These are phyloP conservation scores for Leccinum subgranulosum DNA, from an alignment of 768 basidiomycete genomes.

Conservation along the genomic window DNA sequence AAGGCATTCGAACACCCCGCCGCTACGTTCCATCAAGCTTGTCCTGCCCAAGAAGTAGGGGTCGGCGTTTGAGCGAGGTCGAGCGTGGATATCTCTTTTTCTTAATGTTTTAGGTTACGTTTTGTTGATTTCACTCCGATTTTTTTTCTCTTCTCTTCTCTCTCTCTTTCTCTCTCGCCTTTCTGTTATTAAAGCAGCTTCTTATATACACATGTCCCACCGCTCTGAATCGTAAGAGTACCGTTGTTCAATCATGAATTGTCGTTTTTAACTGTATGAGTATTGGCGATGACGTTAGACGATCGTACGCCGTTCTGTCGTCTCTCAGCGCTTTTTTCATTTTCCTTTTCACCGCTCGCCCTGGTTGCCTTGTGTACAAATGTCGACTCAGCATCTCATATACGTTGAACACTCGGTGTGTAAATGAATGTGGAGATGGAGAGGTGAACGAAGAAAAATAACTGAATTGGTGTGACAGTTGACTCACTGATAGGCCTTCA, in stretches of 20 bases:
- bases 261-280: background rate
- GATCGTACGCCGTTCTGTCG: background rate
- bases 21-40: conserved; percentile 29
- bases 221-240: background rate
- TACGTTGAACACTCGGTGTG: background rate
- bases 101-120: background rate
- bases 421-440: background rate
- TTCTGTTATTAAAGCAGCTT: background rate
- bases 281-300: background rate
- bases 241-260: background rate
- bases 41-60: conserved; percentile 31
- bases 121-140: background rate
- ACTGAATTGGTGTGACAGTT: background rate
- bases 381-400: background rate
- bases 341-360: background rate
- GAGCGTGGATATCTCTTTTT: background rate
- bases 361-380: background rate
- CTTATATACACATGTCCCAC: background rate
- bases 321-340: background rate
- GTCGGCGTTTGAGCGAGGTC: background rate
- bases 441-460: background rate
- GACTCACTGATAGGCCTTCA: background rate
- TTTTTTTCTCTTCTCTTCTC: background rate
- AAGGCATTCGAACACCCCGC: conserved; percentile 27
- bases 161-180: background rate